Base-by-base conservation (phyloP, 257 asterid species). In the Solanum neorickii region DNA sequence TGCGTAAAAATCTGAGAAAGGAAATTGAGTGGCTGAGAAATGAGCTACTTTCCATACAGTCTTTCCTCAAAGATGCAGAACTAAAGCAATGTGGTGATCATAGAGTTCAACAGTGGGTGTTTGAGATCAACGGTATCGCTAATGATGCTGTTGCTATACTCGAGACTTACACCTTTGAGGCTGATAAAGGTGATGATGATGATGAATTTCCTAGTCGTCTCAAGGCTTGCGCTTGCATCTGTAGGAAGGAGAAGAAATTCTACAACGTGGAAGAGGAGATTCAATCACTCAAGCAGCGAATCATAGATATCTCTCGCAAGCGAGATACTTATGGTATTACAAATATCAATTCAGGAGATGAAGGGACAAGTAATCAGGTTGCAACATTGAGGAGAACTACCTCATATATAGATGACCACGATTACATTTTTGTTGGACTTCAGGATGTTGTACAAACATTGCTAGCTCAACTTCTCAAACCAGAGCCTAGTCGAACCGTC, bases 331-430 rank as follows among this genome's bases (percentile, higher is more conserved):
- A 56, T 56, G 65, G 65, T 56, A 56, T 56, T 6, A 56, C n/a
- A 56, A 56, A 56, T 18, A 18, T 56, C n/a, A 8, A 20, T 56
- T 0, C 65, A 0, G 65, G 65, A 56, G 65, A 18, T 33, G 4
- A 3, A 7, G 65, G 65, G 2, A 0, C n/a, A 56, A 18, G 62
- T 52, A 18, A 72, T 85, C 80, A 27, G 74, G 7, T 39, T 1
- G 18, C 35, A 42, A 14, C n/a, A 20, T 25, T n/a, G 83, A 69
- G 87, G 37, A 85, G 87, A 69, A 85, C 87, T 42, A 69, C 69
- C 9, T 85, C 87, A 3, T 85, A 85, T 44, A 29, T 41, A 15
- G 88, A 75, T 39, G 82, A 39, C 25, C 41, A 73, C 5, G 86
- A 86, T 15, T 14, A 42, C 6, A 46, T 52, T 29, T 68, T 86